Evolutionary conservation across 2,329 filamentous ascomycete genomes (phyloP), one percentile per base, ranked within the genome.

Genomic region (Cryoendolithus antarcticus): DNA sequence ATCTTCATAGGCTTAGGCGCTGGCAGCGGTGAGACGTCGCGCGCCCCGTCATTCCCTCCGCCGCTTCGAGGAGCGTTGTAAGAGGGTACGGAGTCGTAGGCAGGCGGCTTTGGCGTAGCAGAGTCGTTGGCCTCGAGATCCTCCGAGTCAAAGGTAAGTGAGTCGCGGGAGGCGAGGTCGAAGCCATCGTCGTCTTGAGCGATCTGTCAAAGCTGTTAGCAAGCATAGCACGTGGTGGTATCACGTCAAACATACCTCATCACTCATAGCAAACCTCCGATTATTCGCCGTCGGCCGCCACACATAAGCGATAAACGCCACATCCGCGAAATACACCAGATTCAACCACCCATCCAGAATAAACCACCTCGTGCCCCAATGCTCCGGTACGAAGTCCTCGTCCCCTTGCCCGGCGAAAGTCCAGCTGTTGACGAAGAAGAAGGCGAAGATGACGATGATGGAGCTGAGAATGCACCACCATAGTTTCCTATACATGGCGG

Each of bases 161-260:
- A 77, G 49, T 85, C 83, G 37, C 85, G 86, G 41, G 91, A 91
- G 35, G 83, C 83, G 58, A 98, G 93, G 58, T 96, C 91, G 59
- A 98, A 98, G 29, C 91, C 91, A 56, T 96, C 89, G 52, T 98
- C 91, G 54, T 98, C 91, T 73, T 96, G 91, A 2, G 91, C 89
- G 56, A 98, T 81, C 75, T 80, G 45, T 35, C 6, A 12, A 6
- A 27, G 2, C 7, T 8, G 24, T 27, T 4, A 27, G 24, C 24
- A 27, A 27, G 32, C 8, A 13, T 9, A 28, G 7, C 6, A n/a
- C 30, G 8, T 15, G 29, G 29, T 9, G 29, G 2, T 30, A 9
- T 37, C 10, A 30, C 10, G 24, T 37, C 30, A 15, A 30, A 12
- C 66, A 53, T 67, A 78, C 75, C 71, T 98, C 91, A 56, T 98